phyloP scores from a whole-genome alignment of 2,329 filamentous ascomycete genomes.

The Fusarium mangiferae region DNA sequence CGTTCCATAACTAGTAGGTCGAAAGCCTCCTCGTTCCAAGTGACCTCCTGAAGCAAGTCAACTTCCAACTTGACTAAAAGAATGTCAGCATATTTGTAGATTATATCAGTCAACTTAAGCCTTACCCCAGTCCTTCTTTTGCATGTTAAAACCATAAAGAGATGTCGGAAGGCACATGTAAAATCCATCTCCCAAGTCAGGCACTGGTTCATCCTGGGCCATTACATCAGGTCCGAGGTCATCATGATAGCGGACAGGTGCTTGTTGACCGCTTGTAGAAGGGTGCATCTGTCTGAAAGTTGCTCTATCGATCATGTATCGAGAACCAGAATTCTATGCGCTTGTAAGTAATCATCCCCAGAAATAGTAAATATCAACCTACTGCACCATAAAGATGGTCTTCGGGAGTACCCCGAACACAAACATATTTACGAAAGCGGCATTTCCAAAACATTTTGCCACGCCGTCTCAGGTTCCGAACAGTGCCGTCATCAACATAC shows the following conservation, averaged over 20 bases:
- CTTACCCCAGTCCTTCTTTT: neutral
- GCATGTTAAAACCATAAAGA: neutral
- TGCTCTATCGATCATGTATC: neutral
- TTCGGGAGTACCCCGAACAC: neutral
- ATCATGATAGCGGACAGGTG: fast-evolving
- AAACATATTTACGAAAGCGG: neutral
- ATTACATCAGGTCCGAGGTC: neutral
- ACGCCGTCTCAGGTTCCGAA: fast-evolving
- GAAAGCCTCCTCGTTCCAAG: neutral
- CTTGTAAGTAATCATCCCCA: fast-evolving
- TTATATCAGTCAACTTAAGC: fast-evolving
- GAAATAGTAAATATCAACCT: fast-evolving
- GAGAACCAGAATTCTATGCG: neutral
- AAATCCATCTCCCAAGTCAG: neutral
- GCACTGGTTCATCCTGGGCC: neutral
- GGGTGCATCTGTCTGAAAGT: neutral
- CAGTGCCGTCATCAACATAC: fast-evolving
- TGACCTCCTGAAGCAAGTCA: neutral
- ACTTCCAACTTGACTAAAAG: neutral
- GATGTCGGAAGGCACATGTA: neutral
- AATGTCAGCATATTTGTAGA: fast-evolving
- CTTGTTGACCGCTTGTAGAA: fast-evolving
- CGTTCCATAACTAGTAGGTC: neutral
- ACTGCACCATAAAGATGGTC: neutral
- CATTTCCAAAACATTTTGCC: neutral